These are phyloP conservation scores for Trypanosoma brucei DNA, from an alignment of 208 protist genomes.

Conservation along the genomic window DNA sequence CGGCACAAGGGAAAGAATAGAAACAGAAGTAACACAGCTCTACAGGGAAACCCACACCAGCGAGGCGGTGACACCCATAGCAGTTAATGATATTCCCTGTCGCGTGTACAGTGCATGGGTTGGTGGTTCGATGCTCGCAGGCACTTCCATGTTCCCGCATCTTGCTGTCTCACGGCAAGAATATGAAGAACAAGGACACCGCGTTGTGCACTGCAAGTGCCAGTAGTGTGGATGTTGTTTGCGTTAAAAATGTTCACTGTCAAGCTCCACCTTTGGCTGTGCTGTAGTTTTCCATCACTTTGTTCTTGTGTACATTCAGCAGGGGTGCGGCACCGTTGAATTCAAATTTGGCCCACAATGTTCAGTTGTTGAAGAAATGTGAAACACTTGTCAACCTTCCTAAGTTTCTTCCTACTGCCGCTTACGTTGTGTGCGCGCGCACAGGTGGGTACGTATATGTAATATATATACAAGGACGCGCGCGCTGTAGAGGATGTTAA, in stretches of 20 bases:
- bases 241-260: not conserved
- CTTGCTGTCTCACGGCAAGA: conserved; percentile 75
- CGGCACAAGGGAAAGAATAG: conserved; percentile 75
- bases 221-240: conserved; percentile 26
- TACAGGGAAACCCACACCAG: conserved; percentile 83
- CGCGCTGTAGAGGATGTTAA: no score
- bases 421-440: no score
- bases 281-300: conserved; percentile 1
- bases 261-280: not conserved
- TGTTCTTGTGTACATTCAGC: not conserved
- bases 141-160: conserved; percentile 84
- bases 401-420: no score
- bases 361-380: no score
- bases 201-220: conserved; percentile 87
- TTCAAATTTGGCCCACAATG: no score
- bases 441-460: no score
- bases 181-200: conserved; percentile 81
- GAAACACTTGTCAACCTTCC: no score
- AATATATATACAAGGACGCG: no score
- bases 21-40: conserved; percentile 83
- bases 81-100: conserved; percentile 62
- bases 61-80: conserved; percentile 76
- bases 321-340: not conserved
- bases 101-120: conserved; percentile 82
- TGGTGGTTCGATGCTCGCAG: conserved; percentile 78